Percentiles rank a stretch among this genome's conserved stretches.
These are phyloP conservation scores for Vitis labrusca DNA, from an alignment of 164 flowering plant genomes.

Conservation along the genomic window DNA sequence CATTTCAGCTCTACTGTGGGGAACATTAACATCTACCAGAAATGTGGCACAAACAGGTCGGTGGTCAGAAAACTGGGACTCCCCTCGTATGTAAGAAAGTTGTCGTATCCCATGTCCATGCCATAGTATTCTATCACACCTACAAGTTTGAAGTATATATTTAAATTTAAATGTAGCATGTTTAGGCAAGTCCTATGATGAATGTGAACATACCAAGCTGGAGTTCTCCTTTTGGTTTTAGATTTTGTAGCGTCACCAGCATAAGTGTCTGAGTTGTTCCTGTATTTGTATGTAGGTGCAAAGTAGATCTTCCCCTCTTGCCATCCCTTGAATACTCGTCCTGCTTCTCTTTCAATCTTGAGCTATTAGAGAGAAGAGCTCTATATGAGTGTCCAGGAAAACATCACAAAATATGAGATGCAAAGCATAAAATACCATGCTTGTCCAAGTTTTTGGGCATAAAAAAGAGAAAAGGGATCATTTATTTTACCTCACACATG, in stretches of 20 bases:
- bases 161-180: not conserved
- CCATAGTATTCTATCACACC: constrained; percentile 92
- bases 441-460: too few relatives aligned
- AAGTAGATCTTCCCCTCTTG: constrained; percentile 77
- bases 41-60: constrained; percentile 83
- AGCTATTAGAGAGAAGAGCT: constrained; percentile 38
- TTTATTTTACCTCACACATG: too few relatives aligned
- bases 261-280: constrained; percentile 64
- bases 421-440: not conserved
- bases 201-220: constrained; percentile 65
- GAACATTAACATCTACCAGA: constrained; percentile 41
- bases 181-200: not conserved
- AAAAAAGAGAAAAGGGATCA: too few relatives aligned
- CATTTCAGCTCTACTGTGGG: constrained; percentile 12
- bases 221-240: constrained; percentile 72
- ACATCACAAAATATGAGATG: not conserved
- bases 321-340: constrained; percentile 82
- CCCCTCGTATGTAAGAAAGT: constrained; percentile 54
- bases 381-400: not conserved
- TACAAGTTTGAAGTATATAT: constrained; percentile 18
- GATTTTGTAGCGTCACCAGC: constrained; percentile 63
- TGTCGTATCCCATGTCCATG: constrained; percentile 68
- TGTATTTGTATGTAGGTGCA: constrained; percentile 87
- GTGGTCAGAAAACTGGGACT: constrained; percentile 75
- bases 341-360: constrained; percentile 76